phyloP scores from a whole-genome alignment of 148 eudicot genomes.

The Arbutus unedo region DNA sequence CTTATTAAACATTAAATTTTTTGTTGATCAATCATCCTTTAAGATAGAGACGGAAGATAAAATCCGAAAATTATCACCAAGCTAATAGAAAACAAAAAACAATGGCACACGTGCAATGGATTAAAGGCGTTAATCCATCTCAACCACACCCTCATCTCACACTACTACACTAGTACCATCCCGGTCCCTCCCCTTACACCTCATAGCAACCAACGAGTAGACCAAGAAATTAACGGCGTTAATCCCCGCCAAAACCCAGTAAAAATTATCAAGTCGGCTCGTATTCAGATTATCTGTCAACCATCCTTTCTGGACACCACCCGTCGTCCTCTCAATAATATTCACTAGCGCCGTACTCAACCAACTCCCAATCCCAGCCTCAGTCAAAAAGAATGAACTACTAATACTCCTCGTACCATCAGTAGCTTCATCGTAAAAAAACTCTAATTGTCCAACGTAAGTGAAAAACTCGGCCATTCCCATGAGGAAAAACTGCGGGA shows the following conservation, averaged over 20 bases:
- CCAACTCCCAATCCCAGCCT: conserved; percentile 58
- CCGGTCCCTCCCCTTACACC: conserved; percentile 37
- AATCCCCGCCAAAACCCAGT: conserved; percentile 59
- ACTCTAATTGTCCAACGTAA: conserved; percentile 55
- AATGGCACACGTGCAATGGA: no score
- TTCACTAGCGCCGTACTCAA: conserved; percentile 46
- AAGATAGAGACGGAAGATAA: no score
- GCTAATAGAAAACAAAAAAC: no score
- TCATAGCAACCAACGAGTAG: conserved; percentile 34
- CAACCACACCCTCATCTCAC: conserved; percentile 22
- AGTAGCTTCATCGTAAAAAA: conserved; percentile 60
- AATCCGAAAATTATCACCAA: no score
- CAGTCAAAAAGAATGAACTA: conserved; percentile 45
- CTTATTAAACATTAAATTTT: no score
- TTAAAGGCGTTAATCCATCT: background rate
- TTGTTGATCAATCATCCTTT: no score
- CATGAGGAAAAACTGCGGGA: conserved; percentile 49
- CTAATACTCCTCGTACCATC: conserved; percentile 54
- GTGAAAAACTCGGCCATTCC: conserved; percentile 55
- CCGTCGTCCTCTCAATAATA: conserved; percentile 30
- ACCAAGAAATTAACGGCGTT: conserved; percentile 35
- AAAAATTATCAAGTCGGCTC: conserved; percentile 62
- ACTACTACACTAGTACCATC: conserved; percentile 15
- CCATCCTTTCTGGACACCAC: conserved; percentile 51
- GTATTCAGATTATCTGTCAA: conserved; percentile 46